These are phyloP conservation scores for Fusarium equiseti DNA, from an alignment of 2,329 filamentous ascomycete genomes.

Conservation along the genomic window DNA sequence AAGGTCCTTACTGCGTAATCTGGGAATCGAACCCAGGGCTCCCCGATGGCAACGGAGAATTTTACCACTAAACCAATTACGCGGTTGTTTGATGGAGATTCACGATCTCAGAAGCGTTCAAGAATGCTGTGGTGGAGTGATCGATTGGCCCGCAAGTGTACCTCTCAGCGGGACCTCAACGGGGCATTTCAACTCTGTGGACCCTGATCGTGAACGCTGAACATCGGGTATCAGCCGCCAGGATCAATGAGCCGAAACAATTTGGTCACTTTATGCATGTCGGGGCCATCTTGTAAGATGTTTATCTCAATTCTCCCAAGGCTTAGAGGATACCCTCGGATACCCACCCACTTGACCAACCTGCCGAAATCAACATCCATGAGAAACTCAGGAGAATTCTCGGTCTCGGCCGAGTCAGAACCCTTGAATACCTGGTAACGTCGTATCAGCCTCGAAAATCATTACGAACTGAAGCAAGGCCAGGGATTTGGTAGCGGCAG, in stretches of 20 bases:
- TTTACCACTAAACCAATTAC: slow-evolving; percentile 11
- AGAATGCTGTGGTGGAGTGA: neutral
- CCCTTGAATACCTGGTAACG: neutral
- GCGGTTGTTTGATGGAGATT: neutral
- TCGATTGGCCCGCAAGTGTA: neutral
- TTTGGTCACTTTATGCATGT: neutral
- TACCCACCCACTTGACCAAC: neutral
- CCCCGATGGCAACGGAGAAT: slow-evolving; percentile 6
- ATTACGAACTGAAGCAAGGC: neutral
- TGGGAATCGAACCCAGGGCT: slow-evolving; percentile 1
- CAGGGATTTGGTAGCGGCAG: neutral
- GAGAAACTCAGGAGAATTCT: neutral
- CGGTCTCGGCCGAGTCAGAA: neutral
- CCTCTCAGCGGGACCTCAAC: neutral
- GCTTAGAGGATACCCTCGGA: neutral
- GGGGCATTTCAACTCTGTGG: neutral
- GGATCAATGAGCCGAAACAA: neutral
- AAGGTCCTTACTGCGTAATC: neutral
- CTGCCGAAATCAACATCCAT: neutral
- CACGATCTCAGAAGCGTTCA: neutral
- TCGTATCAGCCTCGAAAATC: neutral
- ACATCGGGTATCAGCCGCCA: neutral
- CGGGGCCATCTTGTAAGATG: too few species aligned
- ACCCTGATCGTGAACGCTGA: neutral
- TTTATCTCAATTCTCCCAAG: neutral